phyloP scores from a whole-genome alignment of 2,329 filamentous ascomycete genomes.

The Fusarium sacchari region DNA sequence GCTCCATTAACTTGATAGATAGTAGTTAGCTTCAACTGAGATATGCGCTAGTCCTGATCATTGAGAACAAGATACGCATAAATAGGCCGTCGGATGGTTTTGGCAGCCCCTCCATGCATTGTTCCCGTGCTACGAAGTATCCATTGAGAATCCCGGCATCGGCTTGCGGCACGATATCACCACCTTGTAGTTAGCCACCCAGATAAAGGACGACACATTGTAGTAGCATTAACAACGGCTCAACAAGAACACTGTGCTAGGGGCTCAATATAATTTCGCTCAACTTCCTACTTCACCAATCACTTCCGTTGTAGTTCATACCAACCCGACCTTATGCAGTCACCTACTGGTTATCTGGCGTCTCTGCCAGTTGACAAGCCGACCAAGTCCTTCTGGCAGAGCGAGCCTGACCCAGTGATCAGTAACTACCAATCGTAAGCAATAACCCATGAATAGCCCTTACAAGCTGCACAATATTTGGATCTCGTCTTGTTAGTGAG shows the following conservation, averaged over 20 bases:
- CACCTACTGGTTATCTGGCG: neutral
- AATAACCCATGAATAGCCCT: neutral
- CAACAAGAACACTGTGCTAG: neutral
- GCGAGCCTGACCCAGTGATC: neutral
- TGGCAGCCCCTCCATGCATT: neutral
- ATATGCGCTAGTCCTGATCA: neutral
- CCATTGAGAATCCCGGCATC: neutral
- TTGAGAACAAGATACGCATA: neutral
- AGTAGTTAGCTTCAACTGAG: neutral
- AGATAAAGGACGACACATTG: neutral
- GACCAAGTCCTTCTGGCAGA: neutral
- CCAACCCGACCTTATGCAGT: neutral
- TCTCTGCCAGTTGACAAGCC: neutral
- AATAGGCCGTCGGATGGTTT: neutral
- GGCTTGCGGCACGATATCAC: neutral
- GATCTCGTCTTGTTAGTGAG: neutral
- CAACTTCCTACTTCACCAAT: too few species aligned
- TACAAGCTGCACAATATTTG: neutral
- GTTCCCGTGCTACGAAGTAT: neutral
- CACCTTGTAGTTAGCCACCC: neutral
- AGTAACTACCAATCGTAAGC: neutral
- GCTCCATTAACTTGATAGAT: neutral
- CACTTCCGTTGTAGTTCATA: neutral
- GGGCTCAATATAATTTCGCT: too few species aligned
- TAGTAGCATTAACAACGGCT: neutral